Percentiles rank a stretch among this genome's conserved stretches.
phyloP scores from a whole-genome alignment of 331 rosid species.

The Cydonia oblonga region DNA sequence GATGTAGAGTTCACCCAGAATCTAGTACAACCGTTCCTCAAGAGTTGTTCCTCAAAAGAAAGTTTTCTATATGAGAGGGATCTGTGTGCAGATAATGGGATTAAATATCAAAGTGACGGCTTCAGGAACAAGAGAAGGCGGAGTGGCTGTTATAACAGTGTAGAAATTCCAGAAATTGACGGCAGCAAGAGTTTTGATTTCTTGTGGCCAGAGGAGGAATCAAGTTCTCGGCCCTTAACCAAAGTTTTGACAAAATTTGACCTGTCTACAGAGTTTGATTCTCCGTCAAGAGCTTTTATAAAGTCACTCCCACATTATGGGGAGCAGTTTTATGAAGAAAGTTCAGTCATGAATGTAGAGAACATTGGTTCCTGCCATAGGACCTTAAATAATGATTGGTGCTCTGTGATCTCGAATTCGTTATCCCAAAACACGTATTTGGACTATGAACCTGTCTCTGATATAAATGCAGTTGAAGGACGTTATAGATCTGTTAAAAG shows the following conservation, averaged over 20 bases:
- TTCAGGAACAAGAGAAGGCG: constrained; percentile 25
- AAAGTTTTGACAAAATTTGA: constrained; percentile 21
- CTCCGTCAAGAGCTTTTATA: constrained; percentile 12
- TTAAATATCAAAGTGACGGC: constrained; percentile 27
- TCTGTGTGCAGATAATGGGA: constrained; percentile 27
- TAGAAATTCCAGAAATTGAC: constrained; percentile 10
- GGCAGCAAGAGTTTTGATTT: constrained; percentile 14
- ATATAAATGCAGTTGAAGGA: constrained; percentile 24
- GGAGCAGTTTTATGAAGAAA: constrained; percentile 25
- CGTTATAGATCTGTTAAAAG: constrained; percentile 26
- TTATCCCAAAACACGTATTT: constrained; percentile 24
- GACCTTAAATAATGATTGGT: constrained; percentile 25
- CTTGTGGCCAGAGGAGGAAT: constrained; percentile 16
- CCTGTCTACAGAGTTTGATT: constrained; percentile 27
- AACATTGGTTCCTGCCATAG: constrained; percentile 21
- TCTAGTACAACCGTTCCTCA: constrained; percentile 41
- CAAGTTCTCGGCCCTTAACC: constrained; percentile 19
- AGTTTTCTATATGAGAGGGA: constrained; percentile 29
- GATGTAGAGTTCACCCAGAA: constrained; percentile 24
- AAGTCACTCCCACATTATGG: constrained; percentile 9
- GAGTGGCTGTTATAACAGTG: constrained; percentile 15
- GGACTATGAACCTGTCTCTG: constrained; percentile 25
- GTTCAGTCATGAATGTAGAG: constrained; percentile 19
- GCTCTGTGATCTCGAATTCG: constrained; percentile 13
- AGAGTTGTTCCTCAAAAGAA: constrained; percentile 42